Base-by-base conservation (phyloP, 2,329 filamentous ascomycete genomes). In the Macroventuria anomochaeta region DNA sequence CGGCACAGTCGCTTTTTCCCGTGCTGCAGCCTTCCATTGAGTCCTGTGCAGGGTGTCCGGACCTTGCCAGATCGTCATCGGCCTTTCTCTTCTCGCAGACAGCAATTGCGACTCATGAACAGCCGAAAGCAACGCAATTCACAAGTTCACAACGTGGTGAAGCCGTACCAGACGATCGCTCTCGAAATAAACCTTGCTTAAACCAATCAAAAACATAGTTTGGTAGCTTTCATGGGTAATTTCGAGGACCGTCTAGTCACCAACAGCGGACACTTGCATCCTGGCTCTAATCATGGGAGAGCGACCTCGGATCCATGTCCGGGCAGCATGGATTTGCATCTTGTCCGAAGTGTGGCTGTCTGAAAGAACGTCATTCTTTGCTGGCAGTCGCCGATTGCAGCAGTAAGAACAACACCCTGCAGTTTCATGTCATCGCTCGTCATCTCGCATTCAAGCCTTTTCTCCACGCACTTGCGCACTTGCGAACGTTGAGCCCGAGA, bases 341-440 rank as follows among this genome's bases (percentile, higher is more conserved):
- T 26, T 32, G 46, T 36, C 46, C 29, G 34, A 40, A 40, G 2
- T 51, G 65, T 68, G 65, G 65, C 64, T 67, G 63, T 64, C 61
- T 68, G 64, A 61, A 58, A 63, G 20, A 40, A 58, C 64, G 65
- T 68, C 65, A 66, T 57, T 23, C 47, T 51, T 26, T 34, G 47
- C 23, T 36, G 32, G 37, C 34, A 29, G 38, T 36, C 28, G 26
- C 34, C 28, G 18, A 49, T 20, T 44, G 44, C 51, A 40, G 28
- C 50, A 28, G 18, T 43, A 53, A 20, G 13, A 26, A 17, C 23
- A 38, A 8, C 33, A 18, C 13, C 12, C 7, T 38, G 32, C 15
- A 29, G 18, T 15, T 33, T 40, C n/a, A 26, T 38, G 37, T 36
- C 13, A 11, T 23, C 2, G 11, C 18, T 34, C 49, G 23, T 29